Conservation (phyloP, 164 flowering plant genomes). For the Macadamia tetraphylla region DNA sequence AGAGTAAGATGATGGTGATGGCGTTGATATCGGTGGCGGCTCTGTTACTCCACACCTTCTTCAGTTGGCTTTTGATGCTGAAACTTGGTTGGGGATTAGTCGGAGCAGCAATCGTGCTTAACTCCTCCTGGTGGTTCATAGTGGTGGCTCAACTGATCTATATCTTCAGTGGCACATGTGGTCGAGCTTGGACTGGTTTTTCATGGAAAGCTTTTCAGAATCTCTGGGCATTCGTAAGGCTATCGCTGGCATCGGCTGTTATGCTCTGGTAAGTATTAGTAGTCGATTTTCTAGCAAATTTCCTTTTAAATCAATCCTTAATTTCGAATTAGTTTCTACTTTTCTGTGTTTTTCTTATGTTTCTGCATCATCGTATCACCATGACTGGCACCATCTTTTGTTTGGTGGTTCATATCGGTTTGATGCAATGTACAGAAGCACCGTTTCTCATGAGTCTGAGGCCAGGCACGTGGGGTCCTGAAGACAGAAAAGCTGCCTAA, state of each 20-base stretch:
- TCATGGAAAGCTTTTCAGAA: conserved; percentile 23
- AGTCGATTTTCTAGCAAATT: too few species aligned
- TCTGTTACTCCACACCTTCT: conserved; percentile 11
- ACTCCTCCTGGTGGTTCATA: conserved; percentile 28
- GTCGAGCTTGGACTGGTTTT: conserved; percentile 29
- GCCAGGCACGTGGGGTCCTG: too few species aligned
- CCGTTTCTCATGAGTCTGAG: too few species aligned
- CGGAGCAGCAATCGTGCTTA: conserved; percentile 22
- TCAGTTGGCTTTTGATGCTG: conserved; percentile 26
- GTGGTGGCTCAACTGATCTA: conserved; percentile 25
- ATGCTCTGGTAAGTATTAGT: conserved; percentile 25
- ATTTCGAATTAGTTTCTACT: too few species aligned
- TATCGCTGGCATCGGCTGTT: conserved; percentile 32
- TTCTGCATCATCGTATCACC: too few species aligned
- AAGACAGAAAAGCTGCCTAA: too few species aligned
- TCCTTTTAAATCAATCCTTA: too few species aligned
- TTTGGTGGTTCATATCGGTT: too few species aligned
- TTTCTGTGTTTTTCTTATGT: too few species aligned
- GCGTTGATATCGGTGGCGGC: conserved; percentile 22
- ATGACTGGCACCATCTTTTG: too few species aligned
- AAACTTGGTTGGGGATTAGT: conserved; percentile 28
- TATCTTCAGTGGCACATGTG: conserved; percentile 18
- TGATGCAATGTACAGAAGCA: too few species aligned
- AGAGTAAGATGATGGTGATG: conserved; percentile 16
- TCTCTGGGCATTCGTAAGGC: conserved; percentile 21